A percentile compares a stretch with the other conserved stretches of the same genome.
Evolutionary conservation across 768 basidiomycete genomes (phyloP).

Genomic region (Kondoa malvinella): DNA sequence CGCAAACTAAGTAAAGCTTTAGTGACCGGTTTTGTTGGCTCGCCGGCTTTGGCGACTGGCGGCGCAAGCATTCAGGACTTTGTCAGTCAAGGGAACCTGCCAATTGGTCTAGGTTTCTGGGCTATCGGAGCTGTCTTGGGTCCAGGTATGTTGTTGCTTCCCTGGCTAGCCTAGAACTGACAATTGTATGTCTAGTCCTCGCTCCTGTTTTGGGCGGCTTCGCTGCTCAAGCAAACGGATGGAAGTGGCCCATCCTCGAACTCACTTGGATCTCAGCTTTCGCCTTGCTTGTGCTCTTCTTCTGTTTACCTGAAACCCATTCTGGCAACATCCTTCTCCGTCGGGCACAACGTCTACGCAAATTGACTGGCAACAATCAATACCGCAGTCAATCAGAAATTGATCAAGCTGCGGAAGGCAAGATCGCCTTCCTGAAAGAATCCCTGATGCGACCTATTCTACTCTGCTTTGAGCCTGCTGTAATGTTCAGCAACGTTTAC

Average conservation of each 20-base stretch:
- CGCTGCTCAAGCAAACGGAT: constrained; percentile 30
- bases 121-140: constrained; percentile 26
- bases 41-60: constrained; percentile 33
- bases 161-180: neutral
- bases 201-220: constrained; percentile 30
- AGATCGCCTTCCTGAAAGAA: constrained; percentile 2
- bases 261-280: constrained; percentile 31
- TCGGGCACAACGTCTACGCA: constrained; percentile 32
- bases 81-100: constrained; percentile 24
- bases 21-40: constrained; percentile 32
- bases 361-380: constrained; percentile 31
- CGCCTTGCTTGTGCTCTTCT: constrained; percentile 28
- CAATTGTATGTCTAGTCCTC: constrained; percentile 3
- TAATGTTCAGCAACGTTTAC: constrained; percentile 18
- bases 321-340: constrained; percentile 31
- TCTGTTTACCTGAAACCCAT: constrained; percentile 32
- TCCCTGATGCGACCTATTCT: constrained; percentile 19
- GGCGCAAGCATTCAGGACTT: constrained; percentile 30
- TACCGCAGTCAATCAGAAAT: constrained; percentile 29
- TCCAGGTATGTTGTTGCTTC: constrained; percentile 17
- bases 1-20: constrained; percentile 31
- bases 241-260: constrained; percentile 32
- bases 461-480: constrained; percentile 18
- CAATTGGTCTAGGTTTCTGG: constrained; percentile 31
- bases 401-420: constrained; percentile 14